These are phyloP conservation scores for Erythrobasidium hasegawianum DNA, from an alignment of 1,284 basidiomycete species.

Conservation along the genomic window DNA sequence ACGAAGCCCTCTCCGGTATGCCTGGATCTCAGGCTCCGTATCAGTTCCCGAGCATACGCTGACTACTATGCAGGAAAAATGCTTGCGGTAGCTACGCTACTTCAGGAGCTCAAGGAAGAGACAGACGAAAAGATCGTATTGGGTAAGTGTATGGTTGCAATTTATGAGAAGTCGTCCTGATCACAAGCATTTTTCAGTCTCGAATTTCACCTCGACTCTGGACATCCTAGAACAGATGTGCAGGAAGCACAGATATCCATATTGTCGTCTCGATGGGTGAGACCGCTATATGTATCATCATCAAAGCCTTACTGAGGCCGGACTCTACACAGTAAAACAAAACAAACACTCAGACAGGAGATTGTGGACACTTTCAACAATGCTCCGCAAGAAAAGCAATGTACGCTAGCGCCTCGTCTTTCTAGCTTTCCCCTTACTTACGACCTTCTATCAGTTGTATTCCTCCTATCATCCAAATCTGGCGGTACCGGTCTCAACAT, in stretches of 20 bases:
- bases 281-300: constrained; percentile 37
- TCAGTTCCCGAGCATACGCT: not conserved
- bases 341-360: constrained; percentile 68
- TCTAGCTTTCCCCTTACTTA: no score
- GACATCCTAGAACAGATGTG: constrained; percentile 87
- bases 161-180: no score
- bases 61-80: constrained; percentile 66
- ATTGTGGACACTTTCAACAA: constrained; percentile 76
- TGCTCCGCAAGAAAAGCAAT: constrained; percentile 63
- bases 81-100: constrained; percentile 66
- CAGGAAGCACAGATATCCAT: constrained; percentile 69
- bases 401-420: constrained; percentile 56
- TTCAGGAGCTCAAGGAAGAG: constrained; percentile 60
- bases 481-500: constrained; percentile 90
- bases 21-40: no score
- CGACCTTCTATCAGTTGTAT: constrained; percentile 64
- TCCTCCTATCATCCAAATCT: constrained; percentile 90
- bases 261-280: constrained; percentile 83
- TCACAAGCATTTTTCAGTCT: no score
- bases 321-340: not conserved
- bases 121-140: constrained; percentile 91
- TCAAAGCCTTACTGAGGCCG: constrained; percentile 3
- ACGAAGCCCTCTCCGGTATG: not conserved
- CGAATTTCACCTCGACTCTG: constrained; percentile 63
- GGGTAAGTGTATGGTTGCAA: constrained; percentile 55